Base-by-base conservation (phyloP, 108 stramenopile genomes). In the Nannochloropsis gaditana region DNA sequence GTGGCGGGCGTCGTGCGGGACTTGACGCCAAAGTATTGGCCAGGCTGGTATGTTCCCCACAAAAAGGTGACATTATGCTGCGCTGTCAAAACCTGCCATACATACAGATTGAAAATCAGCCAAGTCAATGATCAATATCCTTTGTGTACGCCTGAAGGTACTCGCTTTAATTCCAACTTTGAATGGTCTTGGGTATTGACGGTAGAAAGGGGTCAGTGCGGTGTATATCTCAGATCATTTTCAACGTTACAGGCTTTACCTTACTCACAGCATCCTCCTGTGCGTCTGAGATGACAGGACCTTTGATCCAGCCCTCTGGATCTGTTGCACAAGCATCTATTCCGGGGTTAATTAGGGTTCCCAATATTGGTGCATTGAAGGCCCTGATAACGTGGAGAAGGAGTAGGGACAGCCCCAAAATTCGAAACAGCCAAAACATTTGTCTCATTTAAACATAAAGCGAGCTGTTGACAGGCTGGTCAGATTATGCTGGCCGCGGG, bases 21-120 rank as follows among this genome's bases (percentile, higher is more conserved):
- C 44, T 87, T 87, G 87, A 87, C 81, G 10, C 87, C 83, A 84
- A 83, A 87, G 21, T 84, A 87, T 44, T 84, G 83, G 4, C 83
- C 83, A 1, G 87, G 87, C 45, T 83, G 87, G 43, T 87, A 87
- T 11, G 87, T 87, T 21, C 87, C 87, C 87, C 87, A 87, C 45
- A 87, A 79, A 79, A 87, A 84, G 44, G 87, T 81, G 31, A 83
- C 83, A 47, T 87, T 87, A 31, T 84, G 80, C 43, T 84, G 59
- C 59, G 59, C 59, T n/a, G 59, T 73, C 59, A 73, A 73, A n/a
- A 73, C 59, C 59, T 73, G n/a, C 3, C 31, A 31, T 31, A 31
- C 1, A 31, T 31, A 31, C 31, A 31, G 31, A 31, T 31, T 31
- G 31, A 31, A 31, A 31, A 31, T 31, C 31, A 31, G 31, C 31